Evolutionary conservation across 2,329 filamentous ascomycete genomes (phyloP).

Genomic region (Didymosphaeria variabile): DNA sequence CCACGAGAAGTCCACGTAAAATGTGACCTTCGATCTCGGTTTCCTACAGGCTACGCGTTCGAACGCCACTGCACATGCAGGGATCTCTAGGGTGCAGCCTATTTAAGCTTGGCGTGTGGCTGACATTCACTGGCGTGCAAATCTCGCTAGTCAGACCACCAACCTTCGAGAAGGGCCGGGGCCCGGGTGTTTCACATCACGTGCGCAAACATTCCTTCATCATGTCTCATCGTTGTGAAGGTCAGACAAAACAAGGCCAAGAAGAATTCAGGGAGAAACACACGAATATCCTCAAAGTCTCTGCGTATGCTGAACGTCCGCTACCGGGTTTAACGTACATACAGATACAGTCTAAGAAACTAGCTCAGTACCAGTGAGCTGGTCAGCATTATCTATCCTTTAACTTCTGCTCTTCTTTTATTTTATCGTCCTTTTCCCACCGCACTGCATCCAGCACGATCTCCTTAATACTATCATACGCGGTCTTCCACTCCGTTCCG

Average conservation of each 20-base stretch:
- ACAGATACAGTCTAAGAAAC: constrained; percentile 16
- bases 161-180: background rate
- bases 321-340: background rate
- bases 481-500: constrained; percentile 27
- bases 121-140: constrained; percentile 1
- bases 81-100: constrained; percentile 4
- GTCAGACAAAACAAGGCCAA: no score
- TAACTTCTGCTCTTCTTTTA: background rate
- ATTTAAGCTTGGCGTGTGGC: constrained; percentile 4
- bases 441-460: constrained; percentile 23
- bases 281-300: background rate
- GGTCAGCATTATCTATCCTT: background rate
- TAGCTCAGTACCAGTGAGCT: constrained; percentile 12
- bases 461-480: constrained; percentile 21
- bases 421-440: constrained; percentile 17
- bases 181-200: no score
- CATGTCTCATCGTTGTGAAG: background rate
- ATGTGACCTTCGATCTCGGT: constrained; percentile 11
- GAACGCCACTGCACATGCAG: constrained; percentile 12
- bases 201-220: background rate
- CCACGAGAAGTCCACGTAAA: constrained; percentile 7
- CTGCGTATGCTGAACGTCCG: background rate
- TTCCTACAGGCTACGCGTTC: constrained; percentile 11
- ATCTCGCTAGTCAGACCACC: background rate
- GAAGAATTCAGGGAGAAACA: no score